Evolutionary conservation across 441 rosid species (phyloP).

Genomic region (Omphalea diandra): DNA sequence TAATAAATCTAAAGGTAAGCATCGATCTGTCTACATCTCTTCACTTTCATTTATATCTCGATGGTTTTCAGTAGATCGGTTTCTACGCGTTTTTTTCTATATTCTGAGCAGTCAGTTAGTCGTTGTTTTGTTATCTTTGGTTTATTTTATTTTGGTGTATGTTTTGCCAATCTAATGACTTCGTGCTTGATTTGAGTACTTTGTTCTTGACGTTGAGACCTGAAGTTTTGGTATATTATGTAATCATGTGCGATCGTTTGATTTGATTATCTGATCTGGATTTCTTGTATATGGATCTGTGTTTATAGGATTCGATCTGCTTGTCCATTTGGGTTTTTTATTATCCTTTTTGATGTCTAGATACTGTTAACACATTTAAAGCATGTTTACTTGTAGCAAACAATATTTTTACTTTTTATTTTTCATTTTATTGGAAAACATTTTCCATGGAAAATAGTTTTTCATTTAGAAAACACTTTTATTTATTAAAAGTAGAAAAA

Average conservation of each 20-base stretch:
- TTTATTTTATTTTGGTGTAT: neutral
- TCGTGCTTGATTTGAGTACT: neutral
- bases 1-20: neutral
- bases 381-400: no score
- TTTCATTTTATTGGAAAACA: no score
- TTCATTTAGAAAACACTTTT: no score
- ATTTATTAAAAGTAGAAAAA: no score
- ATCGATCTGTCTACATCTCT: neutral
- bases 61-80: neutral
- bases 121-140: neutral
- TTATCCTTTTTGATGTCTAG: neutral
- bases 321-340: neutral
- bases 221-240: neutral
- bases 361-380: no score
- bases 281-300: conserved; percentile 27
- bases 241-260: neutral
- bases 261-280: conserved; percentile 28
- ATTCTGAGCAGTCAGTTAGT: neutral
- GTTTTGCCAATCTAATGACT: conserved; percentile 5
- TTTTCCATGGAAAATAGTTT: no score
- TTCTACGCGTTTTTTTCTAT: neutral
- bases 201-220: conserved; percentile 3
- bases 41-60: neutral
- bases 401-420: no score
- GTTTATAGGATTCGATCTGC: conserved; percentile 1